phyloP scores from a whole-genome alignment of 805 yeast species.

The Yamadazyma phyllophila region DNA sequence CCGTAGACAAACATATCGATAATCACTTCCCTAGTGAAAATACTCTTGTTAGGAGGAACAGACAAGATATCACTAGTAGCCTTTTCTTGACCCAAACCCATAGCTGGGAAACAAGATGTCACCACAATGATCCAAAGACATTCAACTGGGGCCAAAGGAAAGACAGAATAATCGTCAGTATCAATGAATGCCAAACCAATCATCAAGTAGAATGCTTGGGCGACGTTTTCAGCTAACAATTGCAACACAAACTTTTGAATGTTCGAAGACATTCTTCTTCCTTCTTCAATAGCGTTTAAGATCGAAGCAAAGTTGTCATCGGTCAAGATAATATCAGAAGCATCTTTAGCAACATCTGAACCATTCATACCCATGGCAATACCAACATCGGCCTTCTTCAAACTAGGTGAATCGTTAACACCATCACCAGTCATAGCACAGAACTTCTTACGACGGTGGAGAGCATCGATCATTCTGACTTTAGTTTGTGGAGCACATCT shows the following conservation, averaged over 20 bases:
- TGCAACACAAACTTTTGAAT: constrained; percentile 35
- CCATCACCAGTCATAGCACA: constrained; percentile 96
- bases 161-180: constrained; percentile 62
- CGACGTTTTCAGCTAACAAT: constrained; percentile 36
- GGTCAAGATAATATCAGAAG: constrained; percentile 92
- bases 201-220: constrained; percentile 63
- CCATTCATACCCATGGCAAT: constrained; percentile 90
- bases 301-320: constrained; percentile 95
- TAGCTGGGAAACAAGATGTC: constrained; percentile 37
- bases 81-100: constrained; percentile 49
- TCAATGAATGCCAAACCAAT: constrained; percentile 74
- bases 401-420: constrained; percentile 94
- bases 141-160: constrained; percentile 59
- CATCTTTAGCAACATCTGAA: constrained; percentile 96
- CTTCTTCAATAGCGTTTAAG: constrained; percentile 62
- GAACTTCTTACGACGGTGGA: constrained; percentile 44
- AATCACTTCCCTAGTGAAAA: constrained; percentile 66
- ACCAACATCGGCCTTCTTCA: constrained; percentile 91
- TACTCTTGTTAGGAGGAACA: constrained; percentile 60
- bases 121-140: constrained; percentile 35
- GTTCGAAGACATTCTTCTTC: constrained; percentile 32
- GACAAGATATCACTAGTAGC: constrained; percentile 65
- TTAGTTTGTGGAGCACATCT: constrained; percentile 82
- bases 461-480: constrained; percentile 77
- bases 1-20: constrained; percentile 74